Evolutionary conservation across 1,139 yeast genomes (phyloP).

Genomic region (Saccharomycopsis hybrid): DNA sequence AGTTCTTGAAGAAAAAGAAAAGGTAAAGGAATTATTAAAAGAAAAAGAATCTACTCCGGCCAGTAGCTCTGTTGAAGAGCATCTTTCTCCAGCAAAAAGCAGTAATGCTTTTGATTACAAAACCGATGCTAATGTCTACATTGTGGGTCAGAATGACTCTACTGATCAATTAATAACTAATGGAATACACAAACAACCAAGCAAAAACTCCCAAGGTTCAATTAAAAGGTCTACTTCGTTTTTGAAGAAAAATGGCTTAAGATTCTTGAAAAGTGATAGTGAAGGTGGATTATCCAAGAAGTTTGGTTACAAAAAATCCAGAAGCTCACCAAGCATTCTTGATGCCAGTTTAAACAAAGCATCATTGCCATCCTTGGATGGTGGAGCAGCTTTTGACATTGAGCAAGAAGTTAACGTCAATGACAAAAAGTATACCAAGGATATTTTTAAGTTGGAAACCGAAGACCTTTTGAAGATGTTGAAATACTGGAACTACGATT

Average conservation of each 20-base stretch:
- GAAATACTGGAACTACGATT: constrained; percentile 22
- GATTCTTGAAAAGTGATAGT: constrained; percentile 9
- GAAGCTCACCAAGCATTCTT: not conserved
- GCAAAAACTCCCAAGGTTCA: constrained; percentile 1
- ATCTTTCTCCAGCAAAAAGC: not conserved
- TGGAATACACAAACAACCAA: constrained; percentile 9
- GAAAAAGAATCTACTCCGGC: not conserved
- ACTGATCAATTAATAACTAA: constrained; percentile 16
- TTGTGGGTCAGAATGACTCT: constrained; percentile 6
- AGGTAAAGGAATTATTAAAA: not conserved
- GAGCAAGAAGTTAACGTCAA: constrained; percentile 1
- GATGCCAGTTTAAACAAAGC: not conserved
- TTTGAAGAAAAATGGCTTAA: constrained; percentile 13
- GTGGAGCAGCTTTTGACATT: too few relatives aligned
- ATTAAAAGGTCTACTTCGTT: constrained; percentile 17
- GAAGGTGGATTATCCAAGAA: too few relatives aligned
- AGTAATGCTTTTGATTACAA: not conserved
- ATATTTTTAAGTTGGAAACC: constrained; percentile 18
- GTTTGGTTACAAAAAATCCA: not conserved
- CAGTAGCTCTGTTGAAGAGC: not conserved
- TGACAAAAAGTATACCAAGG: constrained; percentile 10
- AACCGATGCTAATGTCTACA: constrained; percentile 3
- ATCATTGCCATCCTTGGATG: too few relatives aligned
- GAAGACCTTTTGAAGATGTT: constrained; percentile 19
- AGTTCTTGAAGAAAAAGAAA: constrained; percentile 8